A percentile compares a stretch with the other conserved stretches of the same genome.
These are phyloP conservation scores for Venturiaceae sp. DNA, from an alignment of 2,329 filamentous ascomycete species.

Conservation along the genomic window DNA sequence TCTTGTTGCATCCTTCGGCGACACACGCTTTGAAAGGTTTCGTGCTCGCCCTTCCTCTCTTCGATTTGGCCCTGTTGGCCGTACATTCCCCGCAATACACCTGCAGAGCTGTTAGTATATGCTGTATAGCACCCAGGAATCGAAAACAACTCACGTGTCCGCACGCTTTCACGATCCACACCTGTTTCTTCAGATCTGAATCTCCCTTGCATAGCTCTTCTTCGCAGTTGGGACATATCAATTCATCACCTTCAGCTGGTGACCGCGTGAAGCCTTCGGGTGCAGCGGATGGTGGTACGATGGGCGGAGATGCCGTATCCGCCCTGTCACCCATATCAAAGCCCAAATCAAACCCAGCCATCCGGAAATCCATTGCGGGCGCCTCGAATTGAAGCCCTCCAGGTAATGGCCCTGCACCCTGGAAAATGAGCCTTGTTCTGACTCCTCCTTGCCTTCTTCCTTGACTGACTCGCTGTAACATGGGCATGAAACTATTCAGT, in stretches of 20 bases:
- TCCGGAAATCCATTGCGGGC: constrained; percentile 28
- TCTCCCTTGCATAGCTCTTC: constrained; percentile 72
- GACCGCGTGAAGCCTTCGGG: too few relatives aligned
- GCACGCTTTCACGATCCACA: constrained; percentile 85
- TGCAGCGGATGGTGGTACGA: constrained; percentile 52
- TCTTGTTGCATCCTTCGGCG: constrained; percentile 32
- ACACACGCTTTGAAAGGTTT: constrained; percentile 35
- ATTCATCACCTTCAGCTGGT: constrained; percentile 54
- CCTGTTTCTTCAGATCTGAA: constrained; percentile 62
- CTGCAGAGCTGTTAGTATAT: constrained; percentile 18
- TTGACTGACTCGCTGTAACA: background rate
- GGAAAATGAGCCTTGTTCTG: constrained; percentile 17
- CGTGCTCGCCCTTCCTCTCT: constrained; percentile 27
- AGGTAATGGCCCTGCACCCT: background rate
- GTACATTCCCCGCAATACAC: constrained; percentile 45
- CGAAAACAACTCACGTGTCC: constrained; percentile 62
- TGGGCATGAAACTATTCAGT: background rate
- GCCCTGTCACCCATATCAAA: constrained; percentile 12
- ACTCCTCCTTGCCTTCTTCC: background rate
- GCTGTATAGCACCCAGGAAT: background rate
- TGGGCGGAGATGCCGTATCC: constrained; percentile 17
- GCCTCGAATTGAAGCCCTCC: background rate
- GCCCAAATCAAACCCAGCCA: constrained; percentile 34
- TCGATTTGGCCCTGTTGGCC: constrained; percentile 24
- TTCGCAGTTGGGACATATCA: constrained; percentile 80